Evolutionary conservation across 176 grass and related monocot species (phyloP), one percentile per base, ranked within the genome.

Genomic region (Phyllostachys edulis): DNA sequence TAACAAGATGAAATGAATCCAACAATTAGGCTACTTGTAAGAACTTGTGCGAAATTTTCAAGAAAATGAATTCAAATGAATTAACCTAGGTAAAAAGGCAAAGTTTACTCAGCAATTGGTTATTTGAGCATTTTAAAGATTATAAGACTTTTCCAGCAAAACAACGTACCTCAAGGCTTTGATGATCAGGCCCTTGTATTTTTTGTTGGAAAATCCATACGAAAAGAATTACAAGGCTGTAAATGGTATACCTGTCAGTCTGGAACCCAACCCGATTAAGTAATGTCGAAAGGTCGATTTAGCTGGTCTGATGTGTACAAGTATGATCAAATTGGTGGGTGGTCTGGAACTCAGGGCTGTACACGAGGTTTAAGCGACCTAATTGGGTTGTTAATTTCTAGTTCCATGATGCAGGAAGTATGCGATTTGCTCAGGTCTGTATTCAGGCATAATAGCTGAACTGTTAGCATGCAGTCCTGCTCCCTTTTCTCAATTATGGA

Each of bases 1-100:
- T 82, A 69, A 62, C 69, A 86, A 84, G 49, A 67, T 52, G 62
- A 54, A 81, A 75, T 20, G 29, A 78, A 45, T 45, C 5, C 32
- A 68, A 61, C 36, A 78, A 20, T 84, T 15, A 86, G 73, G 49
- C 70, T 39, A 73, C 5, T 23, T 59, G 20, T 38, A 46, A 26
- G 16, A 65, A 26, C 29, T 29, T 71, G 45, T 65, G 32, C 17
- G 23, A 1, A 36, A 39, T 39, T 59, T 54, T 23, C 41, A 69
- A 59, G 4, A 63, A 76, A 42, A 2, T 12, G n/a, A 45, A 20
- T 50, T 71, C 1, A 54, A 23, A 83, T 27, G 15, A 44, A 7
- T 56, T 49, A 16, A 67, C 32, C 1, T 3, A 32, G 7, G 21
- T 9, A 54, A 15, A 50, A 18, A 44, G 57, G 52, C 0, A 49